Percentiles rank a stretch among this genome's conserved stretches.
phyloP scores from a whole-genome alignment of 2,329 filamentous ascomycete genomes.

The Fusarium anthophilum region DNA sequence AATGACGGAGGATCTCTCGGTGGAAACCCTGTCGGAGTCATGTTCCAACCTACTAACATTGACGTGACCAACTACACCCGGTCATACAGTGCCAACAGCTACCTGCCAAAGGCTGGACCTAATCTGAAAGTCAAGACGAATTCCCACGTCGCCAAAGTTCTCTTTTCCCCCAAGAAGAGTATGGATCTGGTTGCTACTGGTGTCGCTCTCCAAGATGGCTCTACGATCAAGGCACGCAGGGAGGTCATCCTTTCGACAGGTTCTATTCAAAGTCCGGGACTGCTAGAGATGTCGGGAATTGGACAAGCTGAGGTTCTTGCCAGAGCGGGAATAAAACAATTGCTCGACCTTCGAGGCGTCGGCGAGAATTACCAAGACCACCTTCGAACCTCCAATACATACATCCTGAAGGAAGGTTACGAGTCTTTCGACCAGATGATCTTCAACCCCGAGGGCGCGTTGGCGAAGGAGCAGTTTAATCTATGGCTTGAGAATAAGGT shows the following conservation, averaged over 20 bases:
- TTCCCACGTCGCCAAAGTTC: not conserved
- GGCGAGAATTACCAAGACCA: not conserved
- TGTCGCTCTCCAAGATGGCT: not conserved
- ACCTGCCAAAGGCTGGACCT: not conserved
- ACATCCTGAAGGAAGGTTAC: not conserved
- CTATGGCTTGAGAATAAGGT: not conserved
- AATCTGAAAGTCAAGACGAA: not conserved
- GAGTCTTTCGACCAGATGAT: not conserved
- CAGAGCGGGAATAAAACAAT: rapidly evolving
- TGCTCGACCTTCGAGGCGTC: not conserved
- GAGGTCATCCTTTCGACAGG: not conserved
- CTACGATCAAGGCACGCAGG: not conserved
- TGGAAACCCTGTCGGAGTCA: not conserved
- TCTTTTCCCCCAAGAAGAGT: not conserved
- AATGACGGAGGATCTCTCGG: not conserved
- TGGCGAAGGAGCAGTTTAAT: not conserved
- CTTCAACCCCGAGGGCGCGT: rapidly evolving
- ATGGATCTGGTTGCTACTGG: not conserved
- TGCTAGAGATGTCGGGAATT: not conserved
- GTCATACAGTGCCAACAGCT: not conserved
- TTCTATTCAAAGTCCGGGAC: not conserved
- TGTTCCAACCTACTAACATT: not conserved
- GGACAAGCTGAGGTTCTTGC: not conserved
- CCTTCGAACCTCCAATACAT: not conserved
- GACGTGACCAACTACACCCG: not conserved